Percentiles rank a stretch among this genome's conserved stretches.
These are phyloP conservation scores for Kluyveromyces sp. DNA, from an alignment of 1,139 yeast species.

Conservation along the genomic window DNA sequence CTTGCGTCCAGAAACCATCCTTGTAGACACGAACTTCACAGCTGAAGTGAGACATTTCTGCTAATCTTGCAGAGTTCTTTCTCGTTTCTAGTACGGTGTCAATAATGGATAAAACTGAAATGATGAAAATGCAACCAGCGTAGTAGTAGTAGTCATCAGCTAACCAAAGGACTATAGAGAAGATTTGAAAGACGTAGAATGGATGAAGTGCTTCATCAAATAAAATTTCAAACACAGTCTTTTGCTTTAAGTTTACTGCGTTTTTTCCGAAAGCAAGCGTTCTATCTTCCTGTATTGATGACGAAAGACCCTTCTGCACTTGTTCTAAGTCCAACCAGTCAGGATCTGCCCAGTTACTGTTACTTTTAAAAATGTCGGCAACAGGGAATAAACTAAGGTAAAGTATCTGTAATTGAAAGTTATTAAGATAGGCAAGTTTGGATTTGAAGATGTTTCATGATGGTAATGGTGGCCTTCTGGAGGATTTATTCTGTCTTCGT, in stretches of 20 bases:
- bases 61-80: slow-evolving; percentile 61
- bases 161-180: slow-evolving; percentile 85
- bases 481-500: slow-evolving; percentile 5
- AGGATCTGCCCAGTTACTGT: slow-evolving; percentile 77
- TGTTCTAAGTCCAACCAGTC: slow-evolving; percentile 59
- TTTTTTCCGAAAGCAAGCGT: slow-evolving; percentile 69
- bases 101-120: slow-evolving; percentile 70
- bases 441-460: slow-evolving; percentile 26
- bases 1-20: slow-evolving; percentile 87
- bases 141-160: slow-evolving; percentile 88
- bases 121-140: slow-evolving; percentile 84
- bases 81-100: slow-evolving; percentile 82
- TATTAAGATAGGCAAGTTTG: slow-evolving; percentile 54
- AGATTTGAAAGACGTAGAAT: slow-evolving; percentile 86
- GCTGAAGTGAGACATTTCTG: slow-evolving; percentile 62
- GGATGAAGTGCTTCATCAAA: slow-evolving; percentile 91
- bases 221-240: slow-evolving; percentile 54
- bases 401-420: slow-evolving; percentile 76
- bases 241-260: slow-evolving; percentile 68
- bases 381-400: slow-evolving; percentile 69
- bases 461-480: slow-evolving; percentile 17
- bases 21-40: slow-evolving; percentile 88
- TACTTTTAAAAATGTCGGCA: slow-evolving; percentile 78
- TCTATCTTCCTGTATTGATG: slow-evolving; percentile 61
- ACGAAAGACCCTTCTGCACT: slow-evolving; percentile 65